Base-by-base conservation (phyloP, 768 basidiomycete species). In the Lepiota venenata region DNA sequence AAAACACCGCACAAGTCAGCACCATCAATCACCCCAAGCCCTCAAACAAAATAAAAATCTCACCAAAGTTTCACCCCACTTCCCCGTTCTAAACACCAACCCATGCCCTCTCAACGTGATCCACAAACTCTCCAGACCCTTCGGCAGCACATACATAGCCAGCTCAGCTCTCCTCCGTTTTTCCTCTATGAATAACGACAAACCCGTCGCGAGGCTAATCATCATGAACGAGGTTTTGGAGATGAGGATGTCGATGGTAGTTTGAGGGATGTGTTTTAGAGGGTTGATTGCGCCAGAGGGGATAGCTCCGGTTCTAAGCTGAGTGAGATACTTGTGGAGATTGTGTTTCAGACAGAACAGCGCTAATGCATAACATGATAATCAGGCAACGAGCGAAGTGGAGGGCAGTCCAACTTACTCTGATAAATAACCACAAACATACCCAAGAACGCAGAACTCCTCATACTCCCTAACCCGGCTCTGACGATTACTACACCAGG, bases 121-220 rank as follows among this genome's bases (percentile, higher is more conserved):
- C 94, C 93, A 98, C n/a, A 82, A 82, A 50, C 91, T 91, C 73
- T 98, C 94, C 35, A 98, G 67, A 0, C 83, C 91, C 67, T 93
- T 91, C 3, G 96, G 96, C 21, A 98, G 70, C 1, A 85, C 87
- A 65, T 88, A 93, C 93, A 93, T 91, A 57, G 94, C 93, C 58
- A 98, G 73, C 71, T 98, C 96, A 1, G 83, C 88, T 4, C 94
- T 79, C n/a, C 96, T 77, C 62, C 87, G 80, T 72, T 82, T 86
- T 64, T 92, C 94, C 63, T 98, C 96, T 2, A 95, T 79, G 54
- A 97, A 83, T 45, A 98, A 71, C 7, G 91, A 79, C 10, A 96
- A 61, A 11, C 91, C 93, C 9, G 88, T 75, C 6, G 85, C 68
- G 40, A 91, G 74, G 0, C 94, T 94, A 2, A 82, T 76, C 2